Evolutionary conservation across 2,329 filamentous ascomycete genomes (phyloP).

Genomic region (Chrysosporium queenslandicum): DNA sequence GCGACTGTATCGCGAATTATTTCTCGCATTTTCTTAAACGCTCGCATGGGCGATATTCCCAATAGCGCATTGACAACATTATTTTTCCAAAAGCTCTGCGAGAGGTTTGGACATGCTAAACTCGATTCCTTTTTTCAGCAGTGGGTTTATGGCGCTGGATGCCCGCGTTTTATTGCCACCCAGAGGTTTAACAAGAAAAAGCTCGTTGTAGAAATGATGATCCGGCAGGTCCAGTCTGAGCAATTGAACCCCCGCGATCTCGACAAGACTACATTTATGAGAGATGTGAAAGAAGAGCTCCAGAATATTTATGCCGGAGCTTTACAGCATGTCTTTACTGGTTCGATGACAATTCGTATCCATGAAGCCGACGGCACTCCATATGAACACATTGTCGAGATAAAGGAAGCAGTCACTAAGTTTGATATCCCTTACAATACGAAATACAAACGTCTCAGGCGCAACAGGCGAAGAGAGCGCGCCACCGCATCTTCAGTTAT

Average conservation of each 20-base stretch:
- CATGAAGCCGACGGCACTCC: slow-evolving; percentile 97
- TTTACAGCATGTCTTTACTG: slow-evolving; percentile 74
- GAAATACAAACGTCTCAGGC: slow-evolving; percentile 94
- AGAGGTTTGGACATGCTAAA: slow-evolving; percentile 77
- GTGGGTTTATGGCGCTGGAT: slow-evolving; percentile 82
- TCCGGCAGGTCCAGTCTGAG: slow-evolving; percentile 62
- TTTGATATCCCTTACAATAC: slow-evolving; percentile 98
- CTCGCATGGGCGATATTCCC: slow-evolving; percentile 66
- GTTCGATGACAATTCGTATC: slow-evolving; percentile 94
- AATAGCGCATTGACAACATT: slow-evolving; percentile 63
- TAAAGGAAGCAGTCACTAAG: slow-evolving; percentile 73
- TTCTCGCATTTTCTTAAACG: slow-evolving; percentile 73
- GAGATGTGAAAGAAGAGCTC: slow-evolving; percentile 70
- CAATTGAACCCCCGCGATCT: slow-evolving; percentile 50
- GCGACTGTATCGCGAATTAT: slow-evolving; percentile 77
- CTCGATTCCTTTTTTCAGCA: slow-evolving; percentile 88
- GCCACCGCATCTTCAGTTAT: slow-evolving; percentile 53
- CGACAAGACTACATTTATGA: slow-evolving; percentile 65
- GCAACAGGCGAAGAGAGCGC: slow-evolving; percentile 74
- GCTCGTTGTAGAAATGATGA: slow-evolving; percentile 81
- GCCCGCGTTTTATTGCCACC: slow-evolving; percentile 73
- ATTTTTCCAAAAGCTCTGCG: slow-evolving; percentile 70
- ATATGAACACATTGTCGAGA: slow-evolving; percentile 95
- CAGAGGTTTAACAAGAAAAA: slow-evolving; percentile 98
- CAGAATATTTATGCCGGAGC: slow-evolving; percentile 58